Conservation (phyloP, 2,329 filamentous ascomycete species). For the Hymenoscyphus fraxineus region DNA sequence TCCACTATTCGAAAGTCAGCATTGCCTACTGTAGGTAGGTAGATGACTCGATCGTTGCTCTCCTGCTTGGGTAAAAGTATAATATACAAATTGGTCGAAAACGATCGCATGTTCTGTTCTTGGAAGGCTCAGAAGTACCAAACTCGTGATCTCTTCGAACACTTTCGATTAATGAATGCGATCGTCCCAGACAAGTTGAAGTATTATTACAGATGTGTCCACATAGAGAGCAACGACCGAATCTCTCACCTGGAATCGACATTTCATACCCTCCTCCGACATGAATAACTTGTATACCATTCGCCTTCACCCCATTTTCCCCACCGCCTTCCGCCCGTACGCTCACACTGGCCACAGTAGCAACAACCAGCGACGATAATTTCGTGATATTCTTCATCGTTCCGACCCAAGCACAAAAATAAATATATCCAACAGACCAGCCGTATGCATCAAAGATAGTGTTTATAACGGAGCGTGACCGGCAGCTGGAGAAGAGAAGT, state of each 20-base stretch:
- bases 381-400: slow-evolving; percentile 1
- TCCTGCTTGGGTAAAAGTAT: background rate
- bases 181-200: background rate
- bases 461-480: slow-evolving; percentile 29
- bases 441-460: slow-evolving; percentile 28
- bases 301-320: too few relatives aligned
- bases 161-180: background rate
- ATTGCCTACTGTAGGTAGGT: background rate
- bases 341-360: background rate
- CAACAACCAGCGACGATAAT: background rate
- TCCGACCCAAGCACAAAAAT: background rate
- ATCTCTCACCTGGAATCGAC: background rate
- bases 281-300: too few relatives aligned
- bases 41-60: background rate
- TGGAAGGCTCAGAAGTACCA: background rate
- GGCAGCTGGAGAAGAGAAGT: slow-evolving; percentile 28
- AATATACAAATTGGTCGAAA: background rate
- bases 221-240: background rate
- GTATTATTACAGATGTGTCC: background rate
- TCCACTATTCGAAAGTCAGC: slow-evolving; percentile 2
- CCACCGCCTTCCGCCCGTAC: slow-evolving; percentile 15
- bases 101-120: background rate
- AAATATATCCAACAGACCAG: slow-evolving; percentile 25
- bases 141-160: background rate
- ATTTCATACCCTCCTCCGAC: background rate